Conservation (phyloP, 306 rosid genomes). For the Argentina anserina region DNA sequence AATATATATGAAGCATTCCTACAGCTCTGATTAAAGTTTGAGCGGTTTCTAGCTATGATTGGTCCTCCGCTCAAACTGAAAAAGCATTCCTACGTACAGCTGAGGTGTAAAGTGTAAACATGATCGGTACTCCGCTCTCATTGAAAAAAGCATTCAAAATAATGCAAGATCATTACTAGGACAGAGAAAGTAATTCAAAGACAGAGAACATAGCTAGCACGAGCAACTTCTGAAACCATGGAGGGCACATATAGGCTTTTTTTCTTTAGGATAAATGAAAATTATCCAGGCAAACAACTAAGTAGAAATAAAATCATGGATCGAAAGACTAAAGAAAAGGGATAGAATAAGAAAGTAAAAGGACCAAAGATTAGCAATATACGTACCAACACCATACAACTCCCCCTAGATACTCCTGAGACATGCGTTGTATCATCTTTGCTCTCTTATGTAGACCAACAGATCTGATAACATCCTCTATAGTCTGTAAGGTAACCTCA, state of each 20-base stretch:
- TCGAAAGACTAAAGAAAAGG: not conserved
- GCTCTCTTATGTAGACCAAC: constrained; percentile 64
- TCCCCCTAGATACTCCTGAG: constrained; percentile 55
- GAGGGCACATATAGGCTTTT: not conserved
- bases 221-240: too few relatives aligned
- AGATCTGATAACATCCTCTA: constrained; percentile 37
- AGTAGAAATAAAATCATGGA: not conserved
- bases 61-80: too few relatives aligned
- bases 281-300: not conserved
- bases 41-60: too few relatives aligned
- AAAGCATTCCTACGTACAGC: too few relatives aligned
- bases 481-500: constrained; percentile 36
- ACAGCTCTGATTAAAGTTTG: too few relatives aligned
- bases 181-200: too few relatives aligned
- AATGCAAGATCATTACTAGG: too few relatives aligned
- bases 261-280: not conserved
- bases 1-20: too few relatives aligned
- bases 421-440: constrained; percentile 40
- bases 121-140: too few relatives aligned
- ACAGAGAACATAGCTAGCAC: too few relatives aligned
- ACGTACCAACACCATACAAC: constrained; percentile 78
- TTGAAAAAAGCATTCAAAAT: too few relatives aligned
- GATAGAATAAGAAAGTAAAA: not conserved
- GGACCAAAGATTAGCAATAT: constrained; percentile 16
- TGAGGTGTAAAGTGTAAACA: too few relatives aligned